Base-by-base conservation (phyloP, 495 filamentous ascomycete genomes). In the Xylaria nigripes region DNA sequence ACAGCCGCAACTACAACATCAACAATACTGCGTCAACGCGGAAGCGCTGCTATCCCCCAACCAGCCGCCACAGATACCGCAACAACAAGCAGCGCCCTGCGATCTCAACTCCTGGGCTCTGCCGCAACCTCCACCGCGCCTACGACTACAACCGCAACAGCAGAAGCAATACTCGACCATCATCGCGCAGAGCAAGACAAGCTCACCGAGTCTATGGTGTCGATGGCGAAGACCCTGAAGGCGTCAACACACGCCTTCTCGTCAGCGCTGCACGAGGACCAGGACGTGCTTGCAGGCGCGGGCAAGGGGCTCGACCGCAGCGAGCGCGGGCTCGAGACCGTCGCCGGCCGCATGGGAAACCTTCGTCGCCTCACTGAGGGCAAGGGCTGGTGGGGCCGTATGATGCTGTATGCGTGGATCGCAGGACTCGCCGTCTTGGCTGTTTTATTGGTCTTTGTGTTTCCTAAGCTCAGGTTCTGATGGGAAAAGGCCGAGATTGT, bases 381-480 rank as follows among this genome's bases (percentile, higher is more conserved):
- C 9, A 81, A 84, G 64, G 90, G 90, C 1, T 92, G 85, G 86
- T 90, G 80, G 86, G 90, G 86, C 16, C 65, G 90, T 48, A 81
- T 95, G 74, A 74, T 87, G 76, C 73, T 95, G 47, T 95, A 94
- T 77, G 84, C 74, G 13, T 85, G 85, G 76, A 90, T 96, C 45
- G 84, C 82, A 49, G 89, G 81, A 48, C 57, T 95, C 60, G 89
- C 86, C 81, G 62, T 93, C 15, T 67, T 86, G 36, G 79, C 87
- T 2, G 68, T 95, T 15, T 56, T 89, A 64, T 67, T 96, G 55
- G 89, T 95, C 1, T 88, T 84, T 72, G 76, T 92, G 52, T 69
- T 85, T 61, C 90, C 90, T 10, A 96, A 95, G 77, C 68, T 95
- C 62, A 74, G 90, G 68, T 93, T 95, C 66, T 95, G 62, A 73